Conservation (phyloP, 1,284 basidiomycete genomes). For the Leccinum griseonigrum region DNA sequence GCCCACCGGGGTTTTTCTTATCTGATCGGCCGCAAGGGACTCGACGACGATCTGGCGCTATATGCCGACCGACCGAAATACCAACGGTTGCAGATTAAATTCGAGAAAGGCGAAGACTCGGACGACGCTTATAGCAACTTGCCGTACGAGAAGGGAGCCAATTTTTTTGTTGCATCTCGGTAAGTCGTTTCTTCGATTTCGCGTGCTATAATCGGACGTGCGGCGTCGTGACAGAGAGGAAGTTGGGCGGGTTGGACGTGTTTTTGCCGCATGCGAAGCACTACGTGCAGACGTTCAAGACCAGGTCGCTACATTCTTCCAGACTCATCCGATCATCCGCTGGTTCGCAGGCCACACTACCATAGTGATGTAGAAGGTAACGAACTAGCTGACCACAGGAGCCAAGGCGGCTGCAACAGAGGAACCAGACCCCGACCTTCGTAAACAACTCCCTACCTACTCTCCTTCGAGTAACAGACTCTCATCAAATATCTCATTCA, state of each 20-base stretch:
- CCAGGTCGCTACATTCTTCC: no score
- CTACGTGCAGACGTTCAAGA: constrained; percentile 72
- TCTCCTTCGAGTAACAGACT: no score
- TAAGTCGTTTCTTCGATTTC: constrained; percentile 26
- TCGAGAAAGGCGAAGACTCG: constrained; percentile 81
- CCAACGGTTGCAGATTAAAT: constrained; percentile 85
- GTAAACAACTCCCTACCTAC: neutral
- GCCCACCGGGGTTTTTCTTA: constrained; percentile 82
- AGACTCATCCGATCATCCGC: no score
- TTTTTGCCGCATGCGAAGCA: constrained; percentile 82
- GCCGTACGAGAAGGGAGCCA: constrained; percentile 76
- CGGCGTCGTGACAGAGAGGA: constrained; percentile 51
- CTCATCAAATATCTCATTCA: neutral
- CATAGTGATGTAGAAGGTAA: neutral
- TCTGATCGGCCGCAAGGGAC: constrained; percentile 72
- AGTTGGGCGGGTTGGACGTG: constrained; percentile 83
- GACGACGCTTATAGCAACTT: constrained; percentile 76
- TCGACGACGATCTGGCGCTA: constrained; percentile 69
- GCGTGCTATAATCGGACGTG: no score
- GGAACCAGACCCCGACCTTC: neutral
- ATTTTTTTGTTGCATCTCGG: constrained; percentile 68
- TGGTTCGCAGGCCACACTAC: no score
- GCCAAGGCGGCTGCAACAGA: no score
- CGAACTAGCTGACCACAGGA: neutral
- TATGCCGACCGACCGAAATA: constrained; percentile 60